Evolutionary conservation across 202 grass and related monocot species (phyloP).

Genomic region (Schoenoplectus triqueter): DNA sequence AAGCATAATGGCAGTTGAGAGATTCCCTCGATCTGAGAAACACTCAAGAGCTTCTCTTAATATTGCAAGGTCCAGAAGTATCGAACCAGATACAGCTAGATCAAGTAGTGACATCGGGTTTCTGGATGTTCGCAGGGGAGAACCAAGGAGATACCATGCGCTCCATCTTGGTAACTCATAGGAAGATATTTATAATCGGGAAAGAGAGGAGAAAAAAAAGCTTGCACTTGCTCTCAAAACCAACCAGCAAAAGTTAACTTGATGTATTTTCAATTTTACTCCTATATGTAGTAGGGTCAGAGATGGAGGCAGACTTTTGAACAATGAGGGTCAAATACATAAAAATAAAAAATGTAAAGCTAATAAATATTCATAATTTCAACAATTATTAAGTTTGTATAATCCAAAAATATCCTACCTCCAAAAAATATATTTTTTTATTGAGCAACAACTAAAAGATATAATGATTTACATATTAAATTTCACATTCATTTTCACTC

Average conservation of each 20-base stretch:
- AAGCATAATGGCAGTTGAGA: constrained; percentile 49
- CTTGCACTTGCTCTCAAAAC: constrained; percentile 34
- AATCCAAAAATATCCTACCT: too few species aligned
- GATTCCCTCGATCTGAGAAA: constrained; percentile 21
- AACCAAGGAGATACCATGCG: constrained; percentile 50
- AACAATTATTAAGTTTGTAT: too few species aligned
- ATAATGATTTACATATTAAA: too few species aligned
- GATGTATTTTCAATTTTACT: constrained; percentile 4
- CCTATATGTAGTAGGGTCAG: not conserved
- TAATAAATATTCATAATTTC: too few species aligned
- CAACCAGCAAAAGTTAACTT: not conserved
- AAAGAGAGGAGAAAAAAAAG: constrained; percentile 16
- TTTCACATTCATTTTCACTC: too few species aligned
- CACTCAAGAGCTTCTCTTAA: constrained; percentile 33
- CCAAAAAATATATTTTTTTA: too few species aligned
- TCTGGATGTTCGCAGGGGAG: constrained; percentile 29
- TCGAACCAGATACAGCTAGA: constrained; percentile 32
- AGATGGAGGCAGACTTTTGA: too few species aligned
- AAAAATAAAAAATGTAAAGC: too few species aligned
- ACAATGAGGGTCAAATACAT: too few species aligned
- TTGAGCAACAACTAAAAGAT: too few species aligned
- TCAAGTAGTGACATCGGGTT: constrained; percentile 51
- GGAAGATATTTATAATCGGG: not conserved
- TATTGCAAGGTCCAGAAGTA: not conserved
- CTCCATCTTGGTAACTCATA: constrained; percentile 40